Evolutionary conservation across 768 basidiomycete genomes (phyloP).

Genomic region (Amanita phalloides): DNA sequence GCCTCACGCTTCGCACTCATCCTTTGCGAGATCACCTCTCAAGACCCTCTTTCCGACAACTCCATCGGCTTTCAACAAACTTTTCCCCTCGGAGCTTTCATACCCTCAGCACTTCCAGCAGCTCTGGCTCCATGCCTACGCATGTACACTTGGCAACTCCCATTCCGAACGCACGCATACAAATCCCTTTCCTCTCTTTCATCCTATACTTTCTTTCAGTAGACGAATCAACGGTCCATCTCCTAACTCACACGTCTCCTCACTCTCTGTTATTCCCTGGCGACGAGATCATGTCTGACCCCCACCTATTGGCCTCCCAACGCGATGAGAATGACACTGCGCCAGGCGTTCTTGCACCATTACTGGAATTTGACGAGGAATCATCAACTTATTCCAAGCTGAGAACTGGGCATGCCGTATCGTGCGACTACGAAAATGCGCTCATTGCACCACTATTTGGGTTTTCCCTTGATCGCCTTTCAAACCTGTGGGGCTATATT

Average conservation of each 20-base stretch:
- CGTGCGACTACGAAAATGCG: not conserved
- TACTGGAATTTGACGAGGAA: not conserved
- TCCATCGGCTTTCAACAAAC: not conserved
- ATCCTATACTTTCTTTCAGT: conserved; percentile 23
- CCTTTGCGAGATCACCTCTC: not conserved
- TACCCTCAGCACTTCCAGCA: not conserved
- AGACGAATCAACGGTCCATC: conserved; percentile 26
- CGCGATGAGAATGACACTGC: not conserved
- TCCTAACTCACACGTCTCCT: conserved; percentile 20
- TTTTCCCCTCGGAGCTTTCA: not conserved
- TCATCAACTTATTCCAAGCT: not conserved
- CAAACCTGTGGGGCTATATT: not conserved
- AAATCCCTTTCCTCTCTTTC: conserved; percentile 26
- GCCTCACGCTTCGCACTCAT: not conserved
- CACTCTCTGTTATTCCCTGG: conserved; percentile 23
- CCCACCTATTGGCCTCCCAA: not conserved
- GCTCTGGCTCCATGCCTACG: not conserved
- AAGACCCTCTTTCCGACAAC: not conserved
- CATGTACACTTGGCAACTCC: not conserved
- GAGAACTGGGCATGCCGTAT: not conserved
- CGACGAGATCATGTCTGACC: not conserved
- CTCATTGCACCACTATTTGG: not conserved
- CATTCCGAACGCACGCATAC: conserved; percentile 20
- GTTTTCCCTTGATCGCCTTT: not conserved
- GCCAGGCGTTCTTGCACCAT: no score